Conservation (phyloP, 768 basidiomycete genomes). For the Rhodotorula toruloides region DNA sequence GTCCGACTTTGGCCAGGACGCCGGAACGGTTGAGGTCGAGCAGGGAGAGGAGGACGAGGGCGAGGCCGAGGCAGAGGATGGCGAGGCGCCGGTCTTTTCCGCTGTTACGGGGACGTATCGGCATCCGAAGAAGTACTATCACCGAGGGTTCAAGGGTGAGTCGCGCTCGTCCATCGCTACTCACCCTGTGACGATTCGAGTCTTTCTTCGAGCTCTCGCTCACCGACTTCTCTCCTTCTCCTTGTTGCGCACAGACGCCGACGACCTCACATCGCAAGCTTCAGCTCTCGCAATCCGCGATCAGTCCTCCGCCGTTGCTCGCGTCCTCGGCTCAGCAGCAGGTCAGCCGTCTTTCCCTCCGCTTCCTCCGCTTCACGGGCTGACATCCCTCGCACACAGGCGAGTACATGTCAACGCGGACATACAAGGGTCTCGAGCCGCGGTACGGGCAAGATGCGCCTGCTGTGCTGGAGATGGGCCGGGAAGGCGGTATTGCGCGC, state of each 20-base stretch:
- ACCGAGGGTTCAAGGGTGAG: conserved; percentile 21
- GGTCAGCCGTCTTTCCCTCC: conserved; percentile 7
- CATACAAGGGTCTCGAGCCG: conserved; percentile 74
- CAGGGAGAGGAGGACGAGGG: background rate
- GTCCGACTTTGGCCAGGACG: conserved; percentile 52
- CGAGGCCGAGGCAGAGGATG: conserved; percentile 53
- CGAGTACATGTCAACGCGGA: conserved; percentile 66
- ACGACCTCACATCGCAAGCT: conserved; percentile 33
- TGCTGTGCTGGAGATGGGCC: conserved; percentile 75
- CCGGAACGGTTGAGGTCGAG: conserved; percentile 57
- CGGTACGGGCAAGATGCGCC: conserved; percentile 73
- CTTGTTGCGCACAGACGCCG: conserved; percentile 16
- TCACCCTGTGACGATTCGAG: no score
- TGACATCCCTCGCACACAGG: conserved; percentile 45
- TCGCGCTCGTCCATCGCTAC: background rate
- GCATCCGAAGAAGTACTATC: conserved; percentile 64
- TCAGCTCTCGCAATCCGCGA: conserved; percentile 33
- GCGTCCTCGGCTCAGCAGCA: conserved; percentile 35
- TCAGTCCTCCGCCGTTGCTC: conserved; percentile 24
- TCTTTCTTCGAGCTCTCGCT: no score
- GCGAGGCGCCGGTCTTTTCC: conserved; percentile 75
- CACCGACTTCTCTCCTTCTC: no score
- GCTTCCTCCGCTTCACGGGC: background rate
- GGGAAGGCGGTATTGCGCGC: conserved; percentile 73
- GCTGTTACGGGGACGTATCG: conserved; percentile 79